phyloP scores from a whole-genome alignment of 108 stramenopile species.

The Parietichytrium sp. region DNA sequence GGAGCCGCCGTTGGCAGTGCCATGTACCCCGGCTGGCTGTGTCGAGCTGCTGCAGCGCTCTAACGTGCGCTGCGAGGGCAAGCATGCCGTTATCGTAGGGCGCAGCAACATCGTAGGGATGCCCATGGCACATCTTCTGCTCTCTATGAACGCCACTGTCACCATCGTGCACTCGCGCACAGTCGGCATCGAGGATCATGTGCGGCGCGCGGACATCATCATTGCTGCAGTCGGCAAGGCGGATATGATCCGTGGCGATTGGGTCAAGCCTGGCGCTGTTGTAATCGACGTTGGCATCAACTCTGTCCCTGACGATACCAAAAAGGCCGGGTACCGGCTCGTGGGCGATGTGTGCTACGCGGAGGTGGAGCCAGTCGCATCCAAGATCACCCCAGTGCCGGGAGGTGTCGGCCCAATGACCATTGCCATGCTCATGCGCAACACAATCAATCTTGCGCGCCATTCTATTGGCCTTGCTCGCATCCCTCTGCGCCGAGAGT shows the following conservation, averaged over 20 bases:
- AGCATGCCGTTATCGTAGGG: slow-evolving; percentile 92
- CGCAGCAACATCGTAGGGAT: slow-evolving; percentile 81
- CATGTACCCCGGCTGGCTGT: slow-evolving; percentile 72
- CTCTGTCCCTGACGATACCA: slow-evolving; percentile 51
- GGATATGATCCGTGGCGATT: slow-evolving; percentile 75
- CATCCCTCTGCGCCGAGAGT: slow-evolving; percentile 23
- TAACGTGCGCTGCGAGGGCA: slow-evolving; percentile 74
- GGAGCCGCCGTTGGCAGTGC: neutral
- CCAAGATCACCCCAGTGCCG: slow-evolving; percentile 93
- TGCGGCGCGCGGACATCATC: slow-evolving; percentile 86
- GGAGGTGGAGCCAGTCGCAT: slow-evolving; percentile 65
- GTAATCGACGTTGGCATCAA: slow-evolving; percentile 99
- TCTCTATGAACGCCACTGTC: slow-evolving; percentile 85
- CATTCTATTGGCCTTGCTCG: neutral
- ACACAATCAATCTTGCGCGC: slow-evolving; percentile 69
- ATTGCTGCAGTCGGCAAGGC: slow-evolving; percentile 89
- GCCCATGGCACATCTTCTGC: slow-evolving; percentile 83
- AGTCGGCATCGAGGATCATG: slow-evolving; percentile 63
- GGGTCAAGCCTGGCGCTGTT: slow-evolving; percentile 91
- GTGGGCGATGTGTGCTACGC: slow-evolving; percentile 93
- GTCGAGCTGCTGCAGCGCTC: slow-evolving; percentile 87
- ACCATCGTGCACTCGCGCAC: slow-evolving; percentile 92
- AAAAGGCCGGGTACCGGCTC: slow-evolving; percentile 78
- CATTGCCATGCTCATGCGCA: slow-evolving; percentile 93
- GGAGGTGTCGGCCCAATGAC: slow-evolving; percentile 99